These are phyloP conservation scores for Penicillium parvum DNA, from an alignment of 495 filamentous ascomycete genomes.

Conservation along the genomic window DNA sequence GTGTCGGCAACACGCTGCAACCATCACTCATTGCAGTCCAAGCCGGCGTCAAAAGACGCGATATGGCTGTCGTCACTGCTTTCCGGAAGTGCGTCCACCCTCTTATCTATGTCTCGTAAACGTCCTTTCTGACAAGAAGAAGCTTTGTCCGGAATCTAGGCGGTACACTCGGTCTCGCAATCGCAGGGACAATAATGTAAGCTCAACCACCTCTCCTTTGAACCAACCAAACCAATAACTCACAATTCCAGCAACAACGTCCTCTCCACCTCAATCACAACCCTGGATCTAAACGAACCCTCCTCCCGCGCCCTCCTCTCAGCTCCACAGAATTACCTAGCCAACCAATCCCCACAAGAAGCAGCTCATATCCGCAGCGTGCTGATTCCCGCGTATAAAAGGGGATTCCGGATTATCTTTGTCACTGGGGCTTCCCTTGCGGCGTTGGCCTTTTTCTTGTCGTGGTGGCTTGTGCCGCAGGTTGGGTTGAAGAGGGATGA, in stretches of 20 bases:
- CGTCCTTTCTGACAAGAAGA: conserved; percentile 14
- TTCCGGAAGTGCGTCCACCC: conserved; percentile 45
- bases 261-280: conserved; percentile 30
- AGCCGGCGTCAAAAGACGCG: conserved; percentile 47
- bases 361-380: conserved; percentile 33
- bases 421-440: conserved; percentile 43
- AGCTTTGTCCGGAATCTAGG: conserved; percentile 52
- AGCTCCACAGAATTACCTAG: conserved; percentile 30
- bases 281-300: conserved; percentile 23
- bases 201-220: not conserved
- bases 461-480: conserved; percentile 45
- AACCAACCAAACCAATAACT: not conserved
- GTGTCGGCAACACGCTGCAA: conserved; percentile 51
- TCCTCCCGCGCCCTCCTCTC: conserved; percentile 29
- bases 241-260: conserved; percentile 41
- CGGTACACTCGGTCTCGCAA: conserved; percentile 49
- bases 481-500: conserved; percentile 39
- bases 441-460: conserved; percentile 42
- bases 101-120: not conserved
- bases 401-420: conserved; percentile 50
- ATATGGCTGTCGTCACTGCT: conserved; percentile 53
- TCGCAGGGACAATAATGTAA: conserved; percentile 50
- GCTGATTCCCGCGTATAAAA: conserved; percentile 44
- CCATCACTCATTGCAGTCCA: conserved; percentile 50
- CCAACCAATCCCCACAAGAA: conserved; percentile 23